Evolutionary conservation across 2,329 filamentous ascomycete genomes (phyloP), one percentile per base, ranked within the genome.

Genomic region (Epichloe sp.): DNA sequence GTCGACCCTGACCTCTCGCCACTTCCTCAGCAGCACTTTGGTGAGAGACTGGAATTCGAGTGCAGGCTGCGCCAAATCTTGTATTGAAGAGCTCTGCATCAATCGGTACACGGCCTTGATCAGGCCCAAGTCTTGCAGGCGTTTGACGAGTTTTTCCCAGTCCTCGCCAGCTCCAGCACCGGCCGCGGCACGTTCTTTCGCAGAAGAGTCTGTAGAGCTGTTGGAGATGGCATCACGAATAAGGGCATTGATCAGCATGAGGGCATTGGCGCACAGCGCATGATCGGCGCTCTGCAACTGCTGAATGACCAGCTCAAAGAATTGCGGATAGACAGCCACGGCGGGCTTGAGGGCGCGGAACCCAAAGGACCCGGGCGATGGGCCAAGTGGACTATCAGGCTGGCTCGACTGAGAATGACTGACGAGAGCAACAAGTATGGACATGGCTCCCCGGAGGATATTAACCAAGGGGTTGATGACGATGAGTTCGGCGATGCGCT

Each of bases 381-480:
- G 62, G 44, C 55, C 58, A 35, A 64, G 65, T 19, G 65, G 56
- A 49, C 56, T 59, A 26, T 60, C 69, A 46, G 67, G 62, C 11
- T 68, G 62, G 42, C 73, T 69, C 11, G 77, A 79, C 63, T 88
- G 82, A 31, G 89, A 88, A 67, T 94, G 86, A 55, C 88, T 85
- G 49, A 98, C 91, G 52, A 97, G 84, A 12, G 90, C 88, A 45
- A 95, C 91, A 51, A 98, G 78, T 55, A 98, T 94, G 45, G 89
- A 91, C 86, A 98, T 95, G 62, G 91, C 91, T 61, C 93, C 93
- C 56, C 93, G 82, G 54, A 98, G 80, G 63, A 97, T 96, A 66
- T 98, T 98, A 68, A 98, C 93, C 54, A 98, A 78, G 23, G 91
- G 93, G 65, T 97, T 93, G 35, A 83, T 91, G 60, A 97, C 91